A percentile compares a stretch with the other conserved stretches of the same genome.
Evolutionary conservation across 345 rosid genomes (phyloP).

Genomic region (Citrus sinensis): DNA sequence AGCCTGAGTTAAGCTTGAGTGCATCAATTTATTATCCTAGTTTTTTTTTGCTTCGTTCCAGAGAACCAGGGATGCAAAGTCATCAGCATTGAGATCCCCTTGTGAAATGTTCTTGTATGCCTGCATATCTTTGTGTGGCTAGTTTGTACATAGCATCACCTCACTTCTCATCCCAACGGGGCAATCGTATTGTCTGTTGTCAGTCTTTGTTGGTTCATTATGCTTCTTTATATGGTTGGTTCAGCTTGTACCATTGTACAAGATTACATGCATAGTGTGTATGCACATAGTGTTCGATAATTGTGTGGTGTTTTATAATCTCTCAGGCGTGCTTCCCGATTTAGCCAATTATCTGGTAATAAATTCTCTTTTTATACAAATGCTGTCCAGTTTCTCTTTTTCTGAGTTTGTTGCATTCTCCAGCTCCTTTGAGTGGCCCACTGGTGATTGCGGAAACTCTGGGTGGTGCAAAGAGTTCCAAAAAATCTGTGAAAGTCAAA

Average conservation of each 20-base stretch:
- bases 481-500: conserved; percentile 65
- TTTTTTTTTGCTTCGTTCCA: background rate
- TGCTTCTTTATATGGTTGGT: background rate
- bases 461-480: conserved; percentile 58
- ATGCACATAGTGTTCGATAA: background rate
- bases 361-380: background rate
- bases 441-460: conserved; percentile 84
- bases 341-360: background rate
- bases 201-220: background rate
- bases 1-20: background rate
- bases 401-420: conserved; percentile 15
- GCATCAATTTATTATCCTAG: background rate
- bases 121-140: background rate
- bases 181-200: background rate
- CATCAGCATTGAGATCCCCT: background rate
- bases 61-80: background rate
- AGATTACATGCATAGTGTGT: background rate
- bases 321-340: background rate
- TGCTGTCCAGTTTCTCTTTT: background rate
- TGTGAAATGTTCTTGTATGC: background rate
- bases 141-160: background rate
- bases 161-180: background rate
- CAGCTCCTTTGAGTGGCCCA: conserved; percentile 99
- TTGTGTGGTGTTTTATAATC: background rate
- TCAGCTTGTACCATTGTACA: background rate